phyloP scores from a whole-genome alignment of 495 filamentous ascomycete genomes.

The Zalerion maritima region DNA sequence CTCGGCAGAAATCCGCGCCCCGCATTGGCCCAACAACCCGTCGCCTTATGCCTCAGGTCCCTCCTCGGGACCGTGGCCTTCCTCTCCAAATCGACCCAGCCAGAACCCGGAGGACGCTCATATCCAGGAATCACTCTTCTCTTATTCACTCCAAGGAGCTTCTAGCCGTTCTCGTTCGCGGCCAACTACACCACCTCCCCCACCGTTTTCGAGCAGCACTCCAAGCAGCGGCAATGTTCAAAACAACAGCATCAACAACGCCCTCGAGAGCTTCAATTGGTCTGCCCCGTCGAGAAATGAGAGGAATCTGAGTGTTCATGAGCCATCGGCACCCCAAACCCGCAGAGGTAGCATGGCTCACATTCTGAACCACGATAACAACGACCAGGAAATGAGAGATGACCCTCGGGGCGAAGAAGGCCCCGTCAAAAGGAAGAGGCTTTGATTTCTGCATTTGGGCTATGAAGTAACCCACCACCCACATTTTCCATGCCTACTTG shows the following conservation, averaged over 20 bases:
- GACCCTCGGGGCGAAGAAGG: too few species aligned
- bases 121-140: slow-evolving; percentile 64
- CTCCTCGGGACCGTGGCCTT: slow-evolving; percentile 67
- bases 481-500: too few species aligned
- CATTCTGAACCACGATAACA: slow-evolving; percentile 69
- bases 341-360: slow-evolving; percentile 45
- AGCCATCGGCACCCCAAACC: slow-evolving; percentile 41
- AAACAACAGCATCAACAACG: slow-evolving; percentile 25
- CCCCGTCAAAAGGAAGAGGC: too few species aligned
- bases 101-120: slow-evolving; percentile 55
- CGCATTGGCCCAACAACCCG: slow-evolving; percentile 63
- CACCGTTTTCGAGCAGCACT: slow-evolving; percentile 27
- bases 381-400: slow-evolving; percentile 32
- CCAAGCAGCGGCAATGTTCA: too few species aligned
- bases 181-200: slow-evolving; percentile 54
- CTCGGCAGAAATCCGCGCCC: slow-evolving; percentile 84
- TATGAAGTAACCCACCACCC: too few species aligned
- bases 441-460: too few species aligned
- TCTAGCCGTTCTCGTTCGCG: slow-evolving; percentile 47
- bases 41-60: slow-evolving; percentile 66
- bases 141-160: slow-evolving; percentile 56
- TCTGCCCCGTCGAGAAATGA: slow-evolving; percentile 23
- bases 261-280: slow-evolving; percentile 32
- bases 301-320: slow-evolving; percentile 31
- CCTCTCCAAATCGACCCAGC: slow-evolving; percentile 57